Percentiles rank a stretch among this genome's conserved stretches.
Evolutionary conservation across 345 rosid species (phyloP).

Genomic region (Laguncularia racemosa): DNA sequence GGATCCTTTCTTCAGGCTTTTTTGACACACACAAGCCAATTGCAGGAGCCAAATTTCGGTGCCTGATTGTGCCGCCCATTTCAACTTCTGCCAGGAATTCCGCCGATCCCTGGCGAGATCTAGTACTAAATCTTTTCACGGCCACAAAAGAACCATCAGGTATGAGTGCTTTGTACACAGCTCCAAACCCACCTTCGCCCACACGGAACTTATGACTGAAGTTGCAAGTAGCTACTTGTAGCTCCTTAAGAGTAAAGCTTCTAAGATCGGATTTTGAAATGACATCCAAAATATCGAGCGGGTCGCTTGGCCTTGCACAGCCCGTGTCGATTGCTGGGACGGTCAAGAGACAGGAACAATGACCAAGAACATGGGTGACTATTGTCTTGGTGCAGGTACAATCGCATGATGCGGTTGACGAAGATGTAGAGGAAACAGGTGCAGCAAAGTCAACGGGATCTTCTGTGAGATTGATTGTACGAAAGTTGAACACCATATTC

Average conservation of each 20-base stretch:
- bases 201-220: neutral
- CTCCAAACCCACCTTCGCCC: constrained; percentile 10
- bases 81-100: neutral
- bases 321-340: neutral
- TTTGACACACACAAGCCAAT: neutral
- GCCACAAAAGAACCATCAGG: constrained; percentile 8
- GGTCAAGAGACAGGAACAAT: no score
- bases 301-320: neutral
- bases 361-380: no score
- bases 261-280: neutral
- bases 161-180: neutral
- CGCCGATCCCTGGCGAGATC: no score
- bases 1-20: neutral
- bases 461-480: no score
- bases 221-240: constrained; percentile 1
- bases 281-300: no score
- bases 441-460: no score
- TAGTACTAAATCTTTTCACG: neutral
- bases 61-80: neutral
- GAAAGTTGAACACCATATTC: no score
- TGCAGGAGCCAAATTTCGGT: constrained; percentile 1
- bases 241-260: constrained; percentile 6
- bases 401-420: no score
- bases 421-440: no score
- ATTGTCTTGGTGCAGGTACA: no score